These are phyloP conservation scores for Acanthamoeba royreba DNA, from an alignment of 208 protist species.

Conservation along the genomic window DNA sequence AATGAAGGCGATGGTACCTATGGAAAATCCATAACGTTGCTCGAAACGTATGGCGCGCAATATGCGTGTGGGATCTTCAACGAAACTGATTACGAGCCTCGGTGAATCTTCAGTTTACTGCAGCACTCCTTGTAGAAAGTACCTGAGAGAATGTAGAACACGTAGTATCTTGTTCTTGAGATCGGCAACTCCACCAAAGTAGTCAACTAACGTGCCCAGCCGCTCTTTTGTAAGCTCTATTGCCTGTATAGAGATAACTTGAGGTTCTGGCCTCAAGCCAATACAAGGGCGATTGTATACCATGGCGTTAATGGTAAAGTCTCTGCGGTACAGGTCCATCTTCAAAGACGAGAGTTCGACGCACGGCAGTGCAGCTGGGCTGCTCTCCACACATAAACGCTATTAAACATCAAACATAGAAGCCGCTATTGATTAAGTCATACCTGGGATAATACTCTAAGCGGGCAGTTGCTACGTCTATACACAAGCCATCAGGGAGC, in stretches of 20 bases:
- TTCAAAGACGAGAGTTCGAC: conserved; percentile 42
- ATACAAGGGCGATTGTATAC: not conserved
- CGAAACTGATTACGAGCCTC: not conserved
- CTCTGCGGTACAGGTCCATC: conserved; percentile 37
- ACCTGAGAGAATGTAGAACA: conserved; percentile 39
- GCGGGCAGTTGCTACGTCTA: conserved; percentile 8
- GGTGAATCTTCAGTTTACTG: not conserved
- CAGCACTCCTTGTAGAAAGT: not conserved
- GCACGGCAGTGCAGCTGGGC: not conserved
- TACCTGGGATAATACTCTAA: conserved; percentile 45
- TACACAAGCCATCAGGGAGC: not conserved
- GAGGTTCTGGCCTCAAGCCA: not conserved
- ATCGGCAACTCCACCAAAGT: not conserved
- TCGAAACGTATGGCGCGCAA: conserved; percentile 36
- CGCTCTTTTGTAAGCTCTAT: conserved; percentile 18
- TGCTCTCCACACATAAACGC: not conserved
- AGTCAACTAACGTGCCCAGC: conserved; percentile 21
- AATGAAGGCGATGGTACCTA: not conserved
- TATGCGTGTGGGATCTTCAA: conserved; percentile 36
- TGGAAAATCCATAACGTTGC: conserved; percentile 3
- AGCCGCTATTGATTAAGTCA: not conserved
- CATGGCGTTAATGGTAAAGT: conserved; percentile 49
- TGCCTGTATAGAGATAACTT: not conserved
- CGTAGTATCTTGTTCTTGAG: not conserved
- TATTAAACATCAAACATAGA: not conserved